Conservation (phyloP, 768 basidiomycete species). For the Auriscalpium microsporum region DNA sequence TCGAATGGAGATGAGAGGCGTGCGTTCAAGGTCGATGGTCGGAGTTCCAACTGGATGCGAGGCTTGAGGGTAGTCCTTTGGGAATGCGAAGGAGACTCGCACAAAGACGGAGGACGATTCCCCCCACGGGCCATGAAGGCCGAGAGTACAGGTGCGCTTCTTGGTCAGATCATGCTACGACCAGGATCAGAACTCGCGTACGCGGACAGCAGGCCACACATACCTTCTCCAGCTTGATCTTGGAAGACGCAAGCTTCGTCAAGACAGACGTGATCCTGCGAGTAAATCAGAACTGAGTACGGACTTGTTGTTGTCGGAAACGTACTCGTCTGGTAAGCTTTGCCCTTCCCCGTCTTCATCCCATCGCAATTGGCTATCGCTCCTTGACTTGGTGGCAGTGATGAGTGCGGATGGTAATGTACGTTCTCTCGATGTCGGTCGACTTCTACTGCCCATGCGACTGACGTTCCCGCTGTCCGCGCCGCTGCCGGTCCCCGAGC, state of each 20-base stretch:
- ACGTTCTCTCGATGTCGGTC: constrained; percentile 11
- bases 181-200: not conserved
- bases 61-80: constrained; percentile 67
- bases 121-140: constrained; percentile 89
- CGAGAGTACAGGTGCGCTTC: constrained; percentile 74
- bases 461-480: constrained; percentile 39
- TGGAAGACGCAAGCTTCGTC: constrained; percentile 52
- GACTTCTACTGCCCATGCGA: constrained; percentile 36
- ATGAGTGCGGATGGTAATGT: not conserved
- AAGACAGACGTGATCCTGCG: constrained; percentile 66
- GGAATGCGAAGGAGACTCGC: constrained; percentile 84
- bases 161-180: constrained; percentile 58
- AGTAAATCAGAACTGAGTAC: not conserved
- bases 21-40: constrained; percentile 75
- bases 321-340: constrained; percentile 69
- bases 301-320: not conserved
- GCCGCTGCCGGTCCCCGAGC: constrained; percentile 45
- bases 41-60: constrained; percentile 58
- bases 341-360: constrained; percentile 32
- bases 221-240: constrained; percentile 84
- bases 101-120: constrained; percentile 76
- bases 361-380: constrained; percentile 36
- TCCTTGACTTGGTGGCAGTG: constrained; percentile 21
- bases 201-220: not conserved
- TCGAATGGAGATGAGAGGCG: constrained; percentile 68